Evolutionary conservation across 371 early-diverging fungal species (phyloP).

Genomic region (Blakeslea trispora): DNA sequence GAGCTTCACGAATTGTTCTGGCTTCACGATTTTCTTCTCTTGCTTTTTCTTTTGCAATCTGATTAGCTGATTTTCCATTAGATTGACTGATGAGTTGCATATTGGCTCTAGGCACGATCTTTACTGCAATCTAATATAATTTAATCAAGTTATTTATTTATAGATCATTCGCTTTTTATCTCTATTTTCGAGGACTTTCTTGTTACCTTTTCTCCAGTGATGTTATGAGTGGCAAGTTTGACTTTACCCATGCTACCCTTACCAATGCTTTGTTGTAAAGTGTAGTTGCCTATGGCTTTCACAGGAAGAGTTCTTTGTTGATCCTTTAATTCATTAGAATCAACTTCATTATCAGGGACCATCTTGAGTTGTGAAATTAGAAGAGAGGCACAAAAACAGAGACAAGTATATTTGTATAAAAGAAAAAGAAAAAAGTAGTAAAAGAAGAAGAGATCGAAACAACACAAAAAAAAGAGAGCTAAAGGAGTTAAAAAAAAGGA

Average conservation of each 20-base stretch:
- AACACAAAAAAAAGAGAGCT: slow-evolving; percentile 4
- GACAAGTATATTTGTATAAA: slow-evolving; percentile 16
- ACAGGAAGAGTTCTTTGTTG: slow-evolving; percentile 15
- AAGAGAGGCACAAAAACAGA: slow-evolving; percentile 13
- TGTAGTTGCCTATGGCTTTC: slow-evolving; percentile 42
- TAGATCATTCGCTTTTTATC: slow-evolving; percentile 4
- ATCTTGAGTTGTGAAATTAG: slow-evolving; percentile 15
- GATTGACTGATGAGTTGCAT: slow-evolving; percentile 24
- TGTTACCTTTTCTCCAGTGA: slow-evolving; percentile 49
- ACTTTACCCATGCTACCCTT: slow-evolving; percentile 53
- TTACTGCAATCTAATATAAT: slow-evolving; percentile 43
- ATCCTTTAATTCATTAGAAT: slow-evolving; percentile 6
- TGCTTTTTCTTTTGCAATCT: slow-evolving; percentile 45
- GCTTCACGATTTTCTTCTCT: slow-evolving; percentile 78
- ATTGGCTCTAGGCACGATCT: slow-evolving; percentile 50
- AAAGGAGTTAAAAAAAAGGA: neutral
- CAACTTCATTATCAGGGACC: slow-evolving; percentile 19
- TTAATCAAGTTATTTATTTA: slow-evolving; percentile 8
- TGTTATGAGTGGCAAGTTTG: slow-evolving; percentile 45
- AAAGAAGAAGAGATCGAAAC: slow-evolving; percentile 10
- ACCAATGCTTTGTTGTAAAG: slow-evolving; percentile 43
- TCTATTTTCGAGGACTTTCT: neutral
- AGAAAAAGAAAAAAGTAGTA: slow-evolving; percentile 2
- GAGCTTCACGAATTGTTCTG: slow-evolving; percentile 88
- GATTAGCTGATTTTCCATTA: slow-evolving; percentile 28